A percentile compares a stretch with the other conserved stretches of the same genome.
Conservation (phyloP, 2,329 filamentous ascomycete species). For the Pestalotiopsis sp. region DNA sequence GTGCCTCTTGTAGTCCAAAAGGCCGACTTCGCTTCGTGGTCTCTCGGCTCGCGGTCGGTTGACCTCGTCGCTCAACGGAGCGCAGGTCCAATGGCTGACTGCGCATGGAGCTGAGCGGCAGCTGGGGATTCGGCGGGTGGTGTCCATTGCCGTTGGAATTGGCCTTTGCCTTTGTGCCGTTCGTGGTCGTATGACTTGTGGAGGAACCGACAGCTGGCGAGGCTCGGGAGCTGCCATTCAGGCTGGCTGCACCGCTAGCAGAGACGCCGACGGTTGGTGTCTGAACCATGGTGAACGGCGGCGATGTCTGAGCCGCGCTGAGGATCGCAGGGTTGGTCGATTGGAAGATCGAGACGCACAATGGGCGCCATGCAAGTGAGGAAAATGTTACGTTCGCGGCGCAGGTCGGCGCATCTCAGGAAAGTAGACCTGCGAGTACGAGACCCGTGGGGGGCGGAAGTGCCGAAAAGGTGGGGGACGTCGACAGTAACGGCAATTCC, state of each 20-base stretch:
- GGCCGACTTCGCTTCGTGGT: constrained; percentile 77
- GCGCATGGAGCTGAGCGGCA: constrained; percentile 58
- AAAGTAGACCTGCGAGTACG: constrained; percentile 1
- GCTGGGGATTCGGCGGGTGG: constrained; percentile 52
- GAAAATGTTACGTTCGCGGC: constrained; percentile 3
- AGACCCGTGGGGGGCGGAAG: background rate
- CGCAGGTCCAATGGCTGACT: constrained; percentile 76
- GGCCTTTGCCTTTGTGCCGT: constrained; percentile 47
- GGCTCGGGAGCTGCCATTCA: constrained; percentile 54
- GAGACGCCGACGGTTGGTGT: constrained; percentile 16
- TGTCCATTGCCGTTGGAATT: constrained; percentile 58
- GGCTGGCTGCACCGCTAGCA: constrained; percentile 39
- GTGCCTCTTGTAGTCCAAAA: constrained; percentile 86
- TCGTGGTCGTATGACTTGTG: constrained; percentile 35
- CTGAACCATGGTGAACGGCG: constrained; percentile 5
- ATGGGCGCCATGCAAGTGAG: constrained; percentile 12
- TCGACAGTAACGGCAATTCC: background rate
- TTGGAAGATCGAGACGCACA: constrained; percentile 3
- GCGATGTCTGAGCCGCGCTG: background rate
- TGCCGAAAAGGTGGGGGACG: background rate
- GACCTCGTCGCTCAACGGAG: constrained; percentile 89
- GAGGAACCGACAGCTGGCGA: constrained; percentile 50
- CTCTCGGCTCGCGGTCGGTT: constrained; percentile 76
- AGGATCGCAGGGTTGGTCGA: constrained; percentile 17
- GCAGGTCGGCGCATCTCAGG: constrained; percentile 12